These are phyloP conservation scores for Pichia sp. DNA, from an alignment of 1,139 yeast species.

Conservation along the genomic window DNA sequence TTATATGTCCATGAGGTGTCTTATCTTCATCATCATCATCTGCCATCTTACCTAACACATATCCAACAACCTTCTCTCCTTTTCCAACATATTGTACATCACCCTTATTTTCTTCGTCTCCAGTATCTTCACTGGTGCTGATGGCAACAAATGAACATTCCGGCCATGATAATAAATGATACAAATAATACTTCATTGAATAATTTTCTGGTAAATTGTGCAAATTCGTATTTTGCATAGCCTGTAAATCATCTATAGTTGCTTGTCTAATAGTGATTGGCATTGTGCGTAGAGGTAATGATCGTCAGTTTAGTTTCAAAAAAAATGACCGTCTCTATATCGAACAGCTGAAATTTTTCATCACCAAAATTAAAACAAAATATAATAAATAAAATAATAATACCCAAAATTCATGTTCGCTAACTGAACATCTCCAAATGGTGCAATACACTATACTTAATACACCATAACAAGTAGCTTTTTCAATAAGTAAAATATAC, in stretches of 20 bases:
- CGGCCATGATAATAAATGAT: conserved; percentile 95
- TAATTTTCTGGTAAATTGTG: conserved; percentile 94
- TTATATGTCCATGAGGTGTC: conserved; percentile 88
- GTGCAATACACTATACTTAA: no score
- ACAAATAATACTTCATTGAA: conserved; percentile 84
- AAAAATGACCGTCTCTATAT: no score
- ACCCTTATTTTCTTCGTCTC: conserved; percentile 37
- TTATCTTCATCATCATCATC: conserved; percentile 60
- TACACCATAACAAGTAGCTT: no score
- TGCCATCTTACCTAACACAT: conserved; percentile 93
- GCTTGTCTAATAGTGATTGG: conserved; percentile 89
- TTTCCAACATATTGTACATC: conserved; percentile 48
- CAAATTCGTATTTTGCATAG: conserved; percentile 93
- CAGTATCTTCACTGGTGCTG: conserved; percentile 41
- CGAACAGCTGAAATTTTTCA: no score
- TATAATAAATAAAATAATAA: no score
- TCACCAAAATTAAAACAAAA: no score
- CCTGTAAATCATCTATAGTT: conserved; percentile 77
- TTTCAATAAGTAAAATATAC: no score
- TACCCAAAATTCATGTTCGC: no score
- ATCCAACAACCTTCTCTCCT: conserved; percentile 85
- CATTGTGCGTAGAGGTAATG: conserved; percentile 34
- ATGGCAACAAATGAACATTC: conserved; percentile 96
- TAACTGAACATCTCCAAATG: no score
- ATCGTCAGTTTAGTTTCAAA: no score